Conservation (phyloP, 345 rosid genomes). For the Melaleuca quinquenervia region DNA sequence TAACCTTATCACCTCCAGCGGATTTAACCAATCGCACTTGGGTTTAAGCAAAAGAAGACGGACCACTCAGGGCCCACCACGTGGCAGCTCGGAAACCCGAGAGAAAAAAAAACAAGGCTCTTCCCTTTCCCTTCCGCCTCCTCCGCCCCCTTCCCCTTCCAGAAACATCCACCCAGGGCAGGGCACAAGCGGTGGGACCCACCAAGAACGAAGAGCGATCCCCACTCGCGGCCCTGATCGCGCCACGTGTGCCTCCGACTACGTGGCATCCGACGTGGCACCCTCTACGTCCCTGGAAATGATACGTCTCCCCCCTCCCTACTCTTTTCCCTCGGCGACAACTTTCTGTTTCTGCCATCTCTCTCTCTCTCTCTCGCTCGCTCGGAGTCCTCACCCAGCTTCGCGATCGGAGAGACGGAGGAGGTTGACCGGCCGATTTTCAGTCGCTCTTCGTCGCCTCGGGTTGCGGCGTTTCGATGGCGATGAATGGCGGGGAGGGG, state of each 20-base stretch:
- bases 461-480: slow-evolving; percentile 2
- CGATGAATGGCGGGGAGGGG: slow-evolving; percentile 15
- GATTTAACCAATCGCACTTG: not conserved
- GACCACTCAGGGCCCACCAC: slow-evolving; percentile 11
- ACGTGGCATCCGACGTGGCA: slow-evolving; percentile 56
- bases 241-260: slow-evolving; percentile 13
- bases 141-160: slow-evolving; percentile 16
- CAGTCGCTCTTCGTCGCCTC: not conserved
- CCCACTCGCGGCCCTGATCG: slow-evolving; percentile 18
- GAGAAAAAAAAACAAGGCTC: accelerated
- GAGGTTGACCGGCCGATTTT: not conserved
- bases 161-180: slow-evolving; percentile 28
- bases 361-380: not conserved
- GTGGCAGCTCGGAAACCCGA: slow-evolving; percentile 12
- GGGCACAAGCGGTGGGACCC: not conserved
- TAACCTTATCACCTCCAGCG: not conserved
- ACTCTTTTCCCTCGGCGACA: not conserved
- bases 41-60: not conserved
- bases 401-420: not conserved
- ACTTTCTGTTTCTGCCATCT: not conserved
- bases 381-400: not conserved
- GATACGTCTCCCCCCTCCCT: slow-evolving; percentile 20
- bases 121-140: not conserved
- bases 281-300: slow-evolving; percentile 14
- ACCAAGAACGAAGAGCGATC: not conserved